Conservation (phyloP, 441 rosid genomes). For the Corymbia citriodora region DNA sequence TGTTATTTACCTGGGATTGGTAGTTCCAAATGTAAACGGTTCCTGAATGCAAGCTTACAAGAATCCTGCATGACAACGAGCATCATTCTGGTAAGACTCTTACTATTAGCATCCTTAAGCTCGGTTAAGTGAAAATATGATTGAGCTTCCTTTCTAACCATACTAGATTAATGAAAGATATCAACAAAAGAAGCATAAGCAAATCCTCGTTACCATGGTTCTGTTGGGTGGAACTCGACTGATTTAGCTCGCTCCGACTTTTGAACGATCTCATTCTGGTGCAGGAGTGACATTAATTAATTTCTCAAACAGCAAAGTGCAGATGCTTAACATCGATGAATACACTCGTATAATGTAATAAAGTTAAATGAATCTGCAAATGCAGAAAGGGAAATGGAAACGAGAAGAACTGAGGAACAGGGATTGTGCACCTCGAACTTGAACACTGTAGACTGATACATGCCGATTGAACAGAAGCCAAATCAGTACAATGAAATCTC, state of each 20-base stretch:
- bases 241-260: constrained; percentile 6
- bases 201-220: constrained; percentile 1
- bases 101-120: not conserved
- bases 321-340: not conserved
- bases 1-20: not conserved
- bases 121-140: not conserved
- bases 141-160: not conserved
- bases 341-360: not conserved
- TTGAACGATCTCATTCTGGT: not conserved
- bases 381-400: not conserved
- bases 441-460: not conserved
- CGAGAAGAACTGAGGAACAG: not conserved
- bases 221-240: not conserved
- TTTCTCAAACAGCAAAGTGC: not conserved
- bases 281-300: not conserved
- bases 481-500: not conserved
- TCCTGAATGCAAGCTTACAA: constrained; percentile 3
- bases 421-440: not conserved
- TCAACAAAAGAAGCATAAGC: not conserved
- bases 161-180: not conserved
- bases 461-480: not conserved
- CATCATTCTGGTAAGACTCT: not conserved
- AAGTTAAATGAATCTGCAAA: not conserved
- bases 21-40: constrained; percentile 2
- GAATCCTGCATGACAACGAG: not conserved